Conservation (phyloP, 805 yeast species). For the Ogataea angusta region DNA sequence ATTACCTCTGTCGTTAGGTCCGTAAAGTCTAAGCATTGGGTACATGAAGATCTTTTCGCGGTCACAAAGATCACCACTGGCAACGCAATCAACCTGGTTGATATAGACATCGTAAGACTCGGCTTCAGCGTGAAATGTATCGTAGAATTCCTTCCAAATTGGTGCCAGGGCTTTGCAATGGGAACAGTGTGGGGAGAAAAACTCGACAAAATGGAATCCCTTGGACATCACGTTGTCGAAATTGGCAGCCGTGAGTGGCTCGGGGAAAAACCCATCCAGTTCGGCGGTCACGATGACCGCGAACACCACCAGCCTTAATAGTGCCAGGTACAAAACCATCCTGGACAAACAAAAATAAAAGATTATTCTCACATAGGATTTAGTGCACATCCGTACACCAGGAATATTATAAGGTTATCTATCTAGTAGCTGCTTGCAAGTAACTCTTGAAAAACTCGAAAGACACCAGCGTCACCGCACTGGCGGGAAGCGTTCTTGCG, state of each 20-base stretch:
- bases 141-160: slow-evolving; percentile 69
- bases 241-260: slow-evolving; percentile 43
- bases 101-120: slow-evolving; percentile 48
- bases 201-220: slow-evolving; percentile 76
- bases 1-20: slow-evolving; percentile 44
- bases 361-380: neutral
- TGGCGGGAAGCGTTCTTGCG: slow-evolving; percentile 88
- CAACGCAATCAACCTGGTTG: slow-evolving; percentile 82
- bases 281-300: neutral
- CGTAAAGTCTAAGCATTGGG: slow-evolving; percentile 72
- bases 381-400: slow-evolving; percentile 1
- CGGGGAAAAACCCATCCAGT: slow-evolving; percentile 42
- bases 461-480: slow-evolving; percentile 91
- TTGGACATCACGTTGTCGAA: slow-evolving; percentile 49
- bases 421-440: slow-evolving; percentile 28
- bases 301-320: neutral
- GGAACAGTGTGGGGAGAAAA: slow-evolving; percentile 83
- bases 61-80: slow-evolving; percentile 79
- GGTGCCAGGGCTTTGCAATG: slow-evolving; percentile 85
- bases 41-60: slow-evolving; percentile 60
- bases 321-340: slow-evolving; percentile 3
- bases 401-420: slow-evolving; percentile 1
- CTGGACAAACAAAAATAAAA: neutral
- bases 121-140: slow-evolving; percentile 45
- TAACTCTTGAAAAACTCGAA: slow-evolving; percentile 75